phyloP scores from a whole-genome alignment of 805 yeast genomes.

The Ascoidea tarda region DNA sequence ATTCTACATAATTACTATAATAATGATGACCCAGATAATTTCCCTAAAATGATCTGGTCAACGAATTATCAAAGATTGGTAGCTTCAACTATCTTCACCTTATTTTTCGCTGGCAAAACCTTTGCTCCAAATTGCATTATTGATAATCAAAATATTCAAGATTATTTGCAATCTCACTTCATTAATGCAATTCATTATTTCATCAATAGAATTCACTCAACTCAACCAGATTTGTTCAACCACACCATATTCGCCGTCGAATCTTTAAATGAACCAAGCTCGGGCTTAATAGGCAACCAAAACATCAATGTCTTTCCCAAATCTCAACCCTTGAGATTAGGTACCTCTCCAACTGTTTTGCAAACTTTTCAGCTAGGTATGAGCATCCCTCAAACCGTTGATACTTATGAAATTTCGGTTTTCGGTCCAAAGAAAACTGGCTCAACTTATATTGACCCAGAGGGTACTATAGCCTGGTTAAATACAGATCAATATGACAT shows the following conservation, averaged over 20 bases:
- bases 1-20: conserved; percentile 47
- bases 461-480: conserved; percentile 62
- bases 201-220: conserved; percentile 23
- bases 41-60: conserved; percentile 87
- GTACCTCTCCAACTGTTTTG: conserved; percentile 72
- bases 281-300: conserved; percentile 54
- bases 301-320: conserved; percentile 42
- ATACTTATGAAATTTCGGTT: conserved; percentile 51
- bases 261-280: conserved; percentile 73
- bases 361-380: conserved; percentile 65
- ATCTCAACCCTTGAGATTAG: conserved; percentile 53
- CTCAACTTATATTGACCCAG: conserved; percentile 42
- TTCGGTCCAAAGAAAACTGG: conserved; percentile 69
- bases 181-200: conserved; percentile 37
- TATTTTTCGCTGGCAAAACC: conserved; percentile 66
- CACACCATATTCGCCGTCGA: conserved; percentile 63
- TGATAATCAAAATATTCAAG: conserved; percentile 66
- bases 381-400: conserved; percentile 61
- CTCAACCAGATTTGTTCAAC: conserved; percentile 30
- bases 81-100: conserved; percentile 67
- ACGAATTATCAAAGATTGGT: conserved; percentile 73
- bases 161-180: conserved; percentile 55
- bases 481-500: conserved; percentile 24
- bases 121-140: conserved; percentile 68
- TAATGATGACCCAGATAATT: conserved; percentile 25